Base-by-base conservation (phyloP, 768 basidiomycete genomes). In the Lactifluus piperatus region DNA sequence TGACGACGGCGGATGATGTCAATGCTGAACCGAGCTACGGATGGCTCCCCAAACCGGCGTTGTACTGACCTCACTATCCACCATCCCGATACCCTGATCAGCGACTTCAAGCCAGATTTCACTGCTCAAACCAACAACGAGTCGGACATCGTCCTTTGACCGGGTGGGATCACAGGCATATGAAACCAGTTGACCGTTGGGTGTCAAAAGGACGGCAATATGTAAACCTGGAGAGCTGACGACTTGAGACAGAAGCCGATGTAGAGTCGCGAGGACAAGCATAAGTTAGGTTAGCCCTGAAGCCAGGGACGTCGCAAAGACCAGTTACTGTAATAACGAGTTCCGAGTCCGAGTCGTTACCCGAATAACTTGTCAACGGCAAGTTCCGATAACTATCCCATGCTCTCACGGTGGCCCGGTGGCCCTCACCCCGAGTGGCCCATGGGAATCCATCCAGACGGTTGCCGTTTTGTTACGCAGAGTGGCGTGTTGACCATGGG, bases 101-200 rank as follows among this genome's bases (percentile, higher is more conserved):
- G 75, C 77, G 27, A 83, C 86, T 71, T 91, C 88, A 51, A 81
- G 81, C 88, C 89, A 91, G 34, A 88, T 76, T 69, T 90, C 88
- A 10, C 81, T 81, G 43, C 82, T 81, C 30, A 91, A 71, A 16
- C 88, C 88, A 8, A 84, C 85, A 27, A 85, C 73, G 44, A 90
- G 80, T 54, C 85, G 80, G 47, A 90, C 78, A 53, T 86, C 83
- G 65, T 91, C 88, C 71, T 89, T 91, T 27, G 82, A 70, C 52
- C 80, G 74, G 27, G 71, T 66, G n/a, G 77, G 76, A 27, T 79
- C 74, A 44, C 79, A 78, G 5, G 84, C 83, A 65, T 76, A 82
- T 1, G 85, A 86, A 22, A 91, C 78, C 27, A 91, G 74, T 63
- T 88, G 83, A 14, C 89, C 89, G n/a, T 83, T 73, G 5, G 86